Evolutionary conservation across 768 basidiomycete genomes (phyloP).

Genomic region (Calocybe indica): DNA sequence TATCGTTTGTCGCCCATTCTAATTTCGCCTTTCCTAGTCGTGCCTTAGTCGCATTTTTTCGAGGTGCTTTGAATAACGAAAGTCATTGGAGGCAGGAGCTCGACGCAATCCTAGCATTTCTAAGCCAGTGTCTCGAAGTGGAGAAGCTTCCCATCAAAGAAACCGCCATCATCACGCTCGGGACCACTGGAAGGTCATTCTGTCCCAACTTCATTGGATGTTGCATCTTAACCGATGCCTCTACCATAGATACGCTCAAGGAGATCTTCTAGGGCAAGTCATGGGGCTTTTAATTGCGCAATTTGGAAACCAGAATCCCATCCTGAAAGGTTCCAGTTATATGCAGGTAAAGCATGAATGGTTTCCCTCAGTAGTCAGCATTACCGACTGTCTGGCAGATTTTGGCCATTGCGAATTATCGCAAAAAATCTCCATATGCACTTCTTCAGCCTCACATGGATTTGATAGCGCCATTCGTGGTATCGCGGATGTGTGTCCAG

Average conservation of each 20-base stretch:
- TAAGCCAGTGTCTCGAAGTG: conserved; percentile 44
- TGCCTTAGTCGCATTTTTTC: conserved; percentile 39
- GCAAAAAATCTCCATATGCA: conserved; percentile 54
- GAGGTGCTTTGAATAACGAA: conserved; percentile 22
- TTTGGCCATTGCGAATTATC: background rate
- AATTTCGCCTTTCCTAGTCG: conserved; percentile 25
- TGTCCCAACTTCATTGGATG: background rate
- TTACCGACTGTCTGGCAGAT: no score
- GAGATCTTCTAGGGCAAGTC: conserved; percentile 50
- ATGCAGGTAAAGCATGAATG: conserved; percentile 46
- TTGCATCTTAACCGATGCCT: background rate
- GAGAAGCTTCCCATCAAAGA: conserved; percentile 49
- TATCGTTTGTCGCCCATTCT: background rate
- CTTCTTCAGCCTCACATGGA: conserved; percentile 68
- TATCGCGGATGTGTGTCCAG: conserved; percentile 50
- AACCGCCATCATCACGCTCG: conserved; percentile 56
- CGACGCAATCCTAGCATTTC: conserved; percentile 34
- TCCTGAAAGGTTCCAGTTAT: conserved; percentile 63
- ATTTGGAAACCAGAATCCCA: conserved; percentile 60
- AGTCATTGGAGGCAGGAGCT: conserved; percentile 14
- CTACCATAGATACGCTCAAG: conserved; percentile 36
- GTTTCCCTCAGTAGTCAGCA: background rate
- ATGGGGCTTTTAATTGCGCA: conserved; percentile 61
- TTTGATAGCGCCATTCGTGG: conserved; percentile 59
- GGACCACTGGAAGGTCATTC: conserved; percentile 46